A percentile compares a stretch with the other conserved stretches of the same genome.
Conservation (phyloP, 2,329 filamentous ascomycete genomes). For the Zelopaecilomyces penicillatus region DNA sequence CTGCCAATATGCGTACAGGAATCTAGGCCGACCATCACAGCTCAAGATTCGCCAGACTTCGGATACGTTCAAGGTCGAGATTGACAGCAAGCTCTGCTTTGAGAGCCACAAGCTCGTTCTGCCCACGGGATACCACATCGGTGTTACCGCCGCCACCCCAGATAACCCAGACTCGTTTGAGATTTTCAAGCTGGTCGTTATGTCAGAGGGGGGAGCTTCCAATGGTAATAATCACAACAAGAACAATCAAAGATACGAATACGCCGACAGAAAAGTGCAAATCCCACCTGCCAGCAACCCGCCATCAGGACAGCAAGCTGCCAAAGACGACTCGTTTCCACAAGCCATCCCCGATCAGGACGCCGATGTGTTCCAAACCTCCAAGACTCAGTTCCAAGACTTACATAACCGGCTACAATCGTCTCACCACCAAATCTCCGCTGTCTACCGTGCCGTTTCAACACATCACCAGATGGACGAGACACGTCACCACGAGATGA, state of each 20-base stretch:
- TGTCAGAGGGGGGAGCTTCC: conserved; percentile 40
- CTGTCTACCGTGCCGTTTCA: conserved; percentile 50
- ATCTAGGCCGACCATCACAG: conserved; percentile 75
- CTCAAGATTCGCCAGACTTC: conserved; percentile 63
- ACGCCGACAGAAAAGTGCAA: background rate
- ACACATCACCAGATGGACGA: conserved; percentile 43
- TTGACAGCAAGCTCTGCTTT: conserved; percentile 79
- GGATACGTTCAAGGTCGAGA: conserved; percentile 62
- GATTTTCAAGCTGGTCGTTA: conserved; percentile 75
- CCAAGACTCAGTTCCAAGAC: conserved; percentile 65
- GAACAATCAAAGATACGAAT: conserved; percentile 1
- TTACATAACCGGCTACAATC: conserved; percentile 75
- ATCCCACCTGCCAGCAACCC: conserved; percentile 12
- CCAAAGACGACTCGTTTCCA: conserved; percentile 16
- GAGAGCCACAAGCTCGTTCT: conserved; percentile 70
- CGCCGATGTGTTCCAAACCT: conserved; percentile 39
- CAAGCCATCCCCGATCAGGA: conserved; percentile 38
- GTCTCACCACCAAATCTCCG: conserved; percentile 59
- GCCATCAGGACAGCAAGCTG: conserved; percentile 22
- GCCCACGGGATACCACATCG: conserved; percentile 74
- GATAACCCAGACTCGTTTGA: conserved; percentile 95
- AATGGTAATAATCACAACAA: conserved; percentile 8
- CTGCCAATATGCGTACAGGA: conserved; percentile 85
- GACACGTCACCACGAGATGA: conserved; percentile 48
- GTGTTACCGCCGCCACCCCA: conserved; percentile 77